Base-by-base conservation (phyloP, 2,329 filamentous ascomycete genomes). In the Aspergillus niger region DNA sequence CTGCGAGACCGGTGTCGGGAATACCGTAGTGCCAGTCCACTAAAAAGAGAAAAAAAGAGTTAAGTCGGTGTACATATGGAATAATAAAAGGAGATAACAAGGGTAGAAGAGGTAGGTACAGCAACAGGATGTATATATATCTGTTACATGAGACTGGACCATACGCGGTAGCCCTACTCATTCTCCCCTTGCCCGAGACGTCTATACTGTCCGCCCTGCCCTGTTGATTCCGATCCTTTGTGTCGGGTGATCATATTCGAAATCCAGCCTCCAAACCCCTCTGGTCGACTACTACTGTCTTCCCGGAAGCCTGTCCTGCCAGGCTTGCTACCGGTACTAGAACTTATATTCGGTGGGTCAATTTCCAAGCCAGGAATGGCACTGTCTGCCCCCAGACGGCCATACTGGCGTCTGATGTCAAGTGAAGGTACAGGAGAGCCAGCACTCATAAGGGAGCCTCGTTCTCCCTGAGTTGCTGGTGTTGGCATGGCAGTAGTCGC, bases 401-500 rank as follows among this genome's bases (percentile, higher is more conserved):
- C 74, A 66, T 72, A 75, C 47, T 71, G 74, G 56, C 74, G 71
- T 67, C 89, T 86, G 50, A 92, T 85, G 67, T 91, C 89, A 66
- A 92, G 86, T 10, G 90, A 93, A 36, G 89, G 89, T 8, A 91
- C 85, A 1, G 91, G 91, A n/a, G 93, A 97, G 47, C 87, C 87
- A 41, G 85, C 84, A 48, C 88, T 86, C 76, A 96, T 88, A 10
- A 97, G 82, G 2, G 92, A 92, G n/a, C 91, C 91, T 8, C 89
- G 88, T 77, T 97, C 92, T 11, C 88, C 89, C 60, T 88, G 84
- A 1, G 91, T 83, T 48, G 88, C 86, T 1, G 94, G 93, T 0
- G 94, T 97, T 5, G 87, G 86, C 78, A 91, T 89, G 10, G 89
- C 86, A 2, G 91, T 93, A 26, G 91, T 95, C 38, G 93, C 91